Evolutionary conservation across 1,284 basidiomycete genomes (phyloP), one percentile per base, ranked within the genome.

Genomic region (Golubevia sp.): DNA sequence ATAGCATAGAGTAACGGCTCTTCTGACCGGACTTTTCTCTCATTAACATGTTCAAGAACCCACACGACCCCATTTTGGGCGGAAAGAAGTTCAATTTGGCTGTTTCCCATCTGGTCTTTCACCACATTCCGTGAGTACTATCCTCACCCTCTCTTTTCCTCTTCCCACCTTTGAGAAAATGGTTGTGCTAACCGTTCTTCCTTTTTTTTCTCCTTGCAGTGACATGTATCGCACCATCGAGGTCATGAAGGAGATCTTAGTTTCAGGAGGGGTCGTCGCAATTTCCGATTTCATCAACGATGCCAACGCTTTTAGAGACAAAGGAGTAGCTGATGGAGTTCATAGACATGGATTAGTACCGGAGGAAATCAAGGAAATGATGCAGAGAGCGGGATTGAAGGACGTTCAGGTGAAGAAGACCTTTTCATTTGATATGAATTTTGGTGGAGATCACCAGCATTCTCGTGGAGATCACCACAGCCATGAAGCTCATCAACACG

Each of bases 71-170:
- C 0, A 64, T 69, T 25, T 20, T 72, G 44, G 52, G 20, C 0
- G 67, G 61, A 0, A 51, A 53, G 21, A 54, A 59, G 27, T 72
- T 70, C 38, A 62, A 72, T 23, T 21, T 59, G 13, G 64, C 52
- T 11, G 30, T 72, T 18, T 66, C 64, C 49, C 70, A 72, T 54
- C 49, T 72, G 26, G 70, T 72, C 30, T 70, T 72, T 26, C 70
- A 72, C 34, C 70, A 70, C 27, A 63, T 72, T 0, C 70, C 70
- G n/a, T n/a, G n/a, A n/a, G n/a, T n/a, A n/a, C n/a, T n/a, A n/a
- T n/a, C n/a, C n/a, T n/a, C n/a, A n/a, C n/a, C n/a, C n/a, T n/a
- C n/a, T n/a, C n/a, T n/a, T n/a, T n/a, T n/a, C n/a, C n/a, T n/a
- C n/a, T n/a, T n/a, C n/a, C n/a, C n/a, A n/a, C n/a, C n/a, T n/a